Evolutionary conservation across 2,329 filamentous ascomycete species (phyloP).

Genomic region (Aspergillus candidus): DNA sequence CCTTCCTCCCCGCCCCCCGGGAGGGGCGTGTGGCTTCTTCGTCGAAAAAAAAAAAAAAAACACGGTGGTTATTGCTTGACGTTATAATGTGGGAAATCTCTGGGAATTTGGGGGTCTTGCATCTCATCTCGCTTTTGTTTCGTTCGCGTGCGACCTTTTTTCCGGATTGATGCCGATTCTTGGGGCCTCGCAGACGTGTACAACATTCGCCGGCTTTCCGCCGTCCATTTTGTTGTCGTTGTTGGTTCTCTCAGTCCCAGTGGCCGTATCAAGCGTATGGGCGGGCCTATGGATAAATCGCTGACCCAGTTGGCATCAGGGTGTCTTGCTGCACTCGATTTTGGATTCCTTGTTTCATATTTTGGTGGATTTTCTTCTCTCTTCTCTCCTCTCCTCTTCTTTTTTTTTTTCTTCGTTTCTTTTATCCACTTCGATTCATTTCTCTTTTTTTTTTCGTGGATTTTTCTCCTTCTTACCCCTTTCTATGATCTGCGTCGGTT

Average conservation of each 20-base stretch:
- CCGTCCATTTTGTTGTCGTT: no score
- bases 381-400: conserved; percentile 1
- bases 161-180: conserved; percentile 18
- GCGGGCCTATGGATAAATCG: no score
- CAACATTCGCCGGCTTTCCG: conserved; percentile 11
- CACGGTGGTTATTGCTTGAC: no score
- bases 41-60: no score
- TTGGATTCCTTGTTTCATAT: not conserved
- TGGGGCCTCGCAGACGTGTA: conserved; percentile 17
- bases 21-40: no score
- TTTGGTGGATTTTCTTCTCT: not conserved
- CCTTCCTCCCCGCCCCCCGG: no score
- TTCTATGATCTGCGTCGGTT: no score
- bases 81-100: no score
- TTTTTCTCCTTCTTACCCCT: not conserved
- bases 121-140: not conserved
- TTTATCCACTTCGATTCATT: not conserved
- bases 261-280: no score
- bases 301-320: no score
- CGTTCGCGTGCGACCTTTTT: conserved; percentile 13
- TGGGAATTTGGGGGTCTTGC: no score
- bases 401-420: not conserved
- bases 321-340: not conserved
- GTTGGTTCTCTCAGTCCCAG: no score
- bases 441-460: not conserved